A percentile compares a stretch with the other conserved stretches of the same genome.
These are phyloP conservation scores for Botrytis galanthina DNA, from an alignment of 2,329 filamentous ascomycete genomes.

Conservation along the genomic window DNA sequence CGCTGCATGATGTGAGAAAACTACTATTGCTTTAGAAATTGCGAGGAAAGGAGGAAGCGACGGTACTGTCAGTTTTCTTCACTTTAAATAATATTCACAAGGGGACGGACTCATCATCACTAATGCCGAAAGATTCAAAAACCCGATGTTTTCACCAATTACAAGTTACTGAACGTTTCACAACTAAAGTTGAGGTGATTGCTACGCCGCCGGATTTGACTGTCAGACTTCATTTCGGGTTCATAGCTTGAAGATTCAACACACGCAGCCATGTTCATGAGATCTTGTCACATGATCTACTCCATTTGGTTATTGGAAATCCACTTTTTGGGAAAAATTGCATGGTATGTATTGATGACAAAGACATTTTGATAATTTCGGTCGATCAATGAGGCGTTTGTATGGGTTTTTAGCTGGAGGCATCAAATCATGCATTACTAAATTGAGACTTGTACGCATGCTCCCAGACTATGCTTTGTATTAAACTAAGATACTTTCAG, in stretches of 20 bases:
- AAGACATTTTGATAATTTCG: background rate
- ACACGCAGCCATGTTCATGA: background rate
- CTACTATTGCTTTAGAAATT: background rate
- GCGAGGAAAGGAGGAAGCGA: background rate
- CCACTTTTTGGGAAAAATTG: background rate
- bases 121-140: background rate
- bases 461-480: background rate
- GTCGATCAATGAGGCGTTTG: background rate
- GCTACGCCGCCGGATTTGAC: background rate
- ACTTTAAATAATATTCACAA: background rate
- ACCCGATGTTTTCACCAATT: background rate
- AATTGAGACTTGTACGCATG: too few relatives aligned
- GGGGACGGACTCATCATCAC: background rate
- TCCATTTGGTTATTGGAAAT: background rate
- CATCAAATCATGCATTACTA: background rate
- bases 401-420: background rate
- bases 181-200: background rate
- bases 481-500: background rate
- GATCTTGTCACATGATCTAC: background rate
- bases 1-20: background rate
- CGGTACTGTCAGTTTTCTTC: background rate
- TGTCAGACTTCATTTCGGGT: background rate
- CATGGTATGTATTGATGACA: background rate
- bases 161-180: background rate
- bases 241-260: background rate